Evolutionary conservation across 2,329 filamentous ascomycete species (phyloP).

Genomic region (Ophiocordyceps camponoti-floridani): DNA sequence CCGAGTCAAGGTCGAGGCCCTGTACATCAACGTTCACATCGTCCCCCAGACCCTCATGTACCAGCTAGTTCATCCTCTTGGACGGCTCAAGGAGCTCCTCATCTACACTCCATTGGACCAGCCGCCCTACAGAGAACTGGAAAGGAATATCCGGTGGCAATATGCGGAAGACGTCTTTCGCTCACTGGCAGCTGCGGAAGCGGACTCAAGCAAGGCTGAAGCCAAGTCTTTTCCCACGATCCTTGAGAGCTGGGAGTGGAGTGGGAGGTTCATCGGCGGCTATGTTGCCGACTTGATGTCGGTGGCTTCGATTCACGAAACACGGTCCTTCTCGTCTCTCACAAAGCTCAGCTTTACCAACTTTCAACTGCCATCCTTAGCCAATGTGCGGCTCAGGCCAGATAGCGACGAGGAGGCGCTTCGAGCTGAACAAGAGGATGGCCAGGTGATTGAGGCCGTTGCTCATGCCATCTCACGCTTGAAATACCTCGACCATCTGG

Average conservation of each 20-base stretch:
- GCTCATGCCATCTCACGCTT: conserved; percentile 25
- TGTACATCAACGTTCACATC: conserved; percentile 56
- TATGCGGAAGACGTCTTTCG: conserved; percentile 51
- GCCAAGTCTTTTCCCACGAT: conserved; percentile 14
- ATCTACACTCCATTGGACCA: conserved; percentile 54
- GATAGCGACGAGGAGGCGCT: conserved; percentile 13
- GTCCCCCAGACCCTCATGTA: conserved; percentile 22
- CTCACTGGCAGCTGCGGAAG: conserved; percentile 36
- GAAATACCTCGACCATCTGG: conserved; percentile 44
- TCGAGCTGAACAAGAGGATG: conserved; percentile 19
- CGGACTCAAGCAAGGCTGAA: conserved; percentile 9
- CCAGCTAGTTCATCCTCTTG: conserved; percentile 44
- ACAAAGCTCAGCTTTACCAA: conserved; percentile 43
- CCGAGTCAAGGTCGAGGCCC: conserved; percentile 47
- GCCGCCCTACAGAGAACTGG: conserved; percentile 43
- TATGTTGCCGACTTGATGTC: conserved; percentile 27
- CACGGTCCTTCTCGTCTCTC: conserved; percentile 36
- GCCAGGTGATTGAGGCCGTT: conserved; percentile 20
- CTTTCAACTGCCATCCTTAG: conserved; percentile 36
- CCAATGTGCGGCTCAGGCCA: conserved; percentile 15
- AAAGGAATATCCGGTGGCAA: conserved; percentile 44
- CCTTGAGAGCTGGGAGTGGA: conserved; percentile 45
- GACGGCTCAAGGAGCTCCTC: conserved; percentile 50
- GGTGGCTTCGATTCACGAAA: conserved; percentile 32
- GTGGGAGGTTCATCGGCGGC: conserved; percentile 30